Evolutionary conservation across 148 eudicot genomes (phyloP).

Genomic region (Nyssa sinensis): DNA sequence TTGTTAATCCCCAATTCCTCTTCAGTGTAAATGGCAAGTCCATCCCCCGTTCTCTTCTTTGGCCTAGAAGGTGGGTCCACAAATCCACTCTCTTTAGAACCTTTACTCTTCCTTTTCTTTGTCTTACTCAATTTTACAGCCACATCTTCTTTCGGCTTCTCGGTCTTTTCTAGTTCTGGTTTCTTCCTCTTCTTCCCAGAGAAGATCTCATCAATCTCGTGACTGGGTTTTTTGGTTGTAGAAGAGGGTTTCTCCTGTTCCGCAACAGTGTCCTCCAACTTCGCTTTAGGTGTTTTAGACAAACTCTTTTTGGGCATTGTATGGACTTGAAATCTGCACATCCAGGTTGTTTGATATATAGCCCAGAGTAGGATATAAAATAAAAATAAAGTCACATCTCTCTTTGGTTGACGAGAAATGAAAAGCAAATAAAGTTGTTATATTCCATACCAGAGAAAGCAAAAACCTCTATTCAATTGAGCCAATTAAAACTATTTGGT

Average conservation of each 20-base stretch:
- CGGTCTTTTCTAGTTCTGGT: slow-evolving; percentile 22
- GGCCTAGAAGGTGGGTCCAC: slow-evolving; percentile 24
- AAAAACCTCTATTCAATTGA: too few species aligned
- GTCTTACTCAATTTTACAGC: slow-evolving; percentile 25
- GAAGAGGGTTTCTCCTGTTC: slow-evolving; percentile 24
- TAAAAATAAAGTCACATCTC: too few species aligned
- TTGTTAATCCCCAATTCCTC: slow-evolving; percentile 68
- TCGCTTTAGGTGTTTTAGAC: slow-evolving; percentile 18
- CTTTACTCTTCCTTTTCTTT: slow-evolving; percentile 21
- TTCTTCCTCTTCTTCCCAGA: slow-evolving; percentile 52
- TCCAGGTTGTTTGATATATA: neutral
- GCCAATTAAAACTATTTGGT: too few species aligned
- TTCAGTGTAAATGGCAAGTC: slow-evolving; percentile 50
- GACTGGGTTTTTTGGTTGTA: slow-evolving; percentile 17
- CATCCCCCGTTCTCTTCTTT: slow-evolving; percentile 64
- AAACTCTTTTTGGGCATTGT: slow-evolving; percentile 47
- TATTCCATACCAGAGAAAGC: too few species aligned
- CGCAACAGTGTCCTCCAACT: slow-evolving; percentile 22
- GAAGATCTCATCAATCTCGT: slow-evolving; percentile 64
- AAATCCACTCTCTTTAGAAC: slow-evolving; percentile 16
- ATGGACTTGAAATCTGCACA: neutral
- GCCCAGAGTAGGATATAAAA: neutral
- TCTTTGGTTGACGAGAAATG: too few species aligned
- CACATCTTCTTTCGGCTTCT: slow-evolving; percentile 7
- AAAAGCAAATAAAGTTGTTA: too few species aligned